phyloP scores from a whole-genome alignment of 305 asterid genomes.

The Euphrasia arctica region DNA sequence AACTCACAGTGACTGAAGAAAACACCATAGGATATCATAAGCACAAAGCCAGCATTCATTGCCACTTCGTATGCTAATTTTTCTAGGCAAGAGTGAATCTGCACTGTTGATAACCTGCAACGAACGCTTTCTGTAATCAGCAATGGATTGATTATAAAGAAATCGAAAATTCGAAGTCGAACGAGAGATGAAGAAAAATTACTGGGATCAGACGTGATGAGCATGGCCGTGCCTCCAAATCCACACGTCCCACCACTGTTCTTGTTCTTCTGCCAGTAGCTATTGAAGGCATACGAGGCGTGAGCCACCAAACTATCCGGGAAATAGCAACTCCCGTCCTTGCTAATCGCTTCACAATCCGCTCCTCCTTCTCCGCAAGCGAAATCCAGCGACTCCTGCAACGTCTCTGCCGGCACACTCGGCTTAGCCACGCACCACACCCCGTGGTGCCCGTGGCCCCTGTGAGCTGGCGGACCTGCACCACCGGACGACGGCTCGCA shows the following conservation, averaged over 20 bases:
- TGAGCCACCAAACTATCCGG: constrained; percentile 75
- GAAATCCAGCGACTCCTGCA: constrained; percentile 80
- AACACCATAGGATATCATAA: background rate
- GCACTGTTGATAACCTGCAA: constrained; percentile 83
- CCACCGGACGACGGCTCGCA: constrained; percentile 49
- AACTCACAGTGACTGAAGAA: background rate
- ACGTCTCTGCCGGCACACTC: constrained; percentile 75
- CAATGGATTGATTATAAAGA: background rate
- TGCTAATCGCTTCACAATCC: constrained; percentile 67
- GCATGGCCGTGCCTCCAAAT: constrained; percentile 92
- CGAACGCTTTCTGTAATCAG: too few relatives aligned
- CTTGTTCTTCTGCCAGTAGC: constrained; percentile 90
- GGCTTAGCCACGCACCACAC: constrained; percentile 99
- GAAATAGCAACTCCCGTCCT: constrained; percentile 60
- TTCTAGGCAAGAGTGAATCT: constrained; percentile 49
- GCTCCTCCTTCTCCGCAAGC: constrained; percentile 93
- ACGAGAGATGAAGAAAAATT: constrained; percentile 18
- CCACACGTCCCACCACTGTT: constrained; percentile 73
- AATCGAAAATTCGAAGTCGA: background rate
- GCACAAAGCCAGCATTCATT: background rate
- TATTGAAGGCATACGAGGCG: constrained; percentile 89
- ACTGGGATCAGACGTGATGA: constrained; percentile 86
- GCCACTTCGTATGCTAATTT: constrained; percentile 10
- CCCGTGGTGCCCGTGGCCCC: constrained; percentile 37
- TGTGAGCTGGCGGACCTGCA: constrained; percentile 35